Evolutionary conservation across 2,329 filamentous ascomycete species (phyloP).

Genomic region (Rosellinia necatrix): DNA sequence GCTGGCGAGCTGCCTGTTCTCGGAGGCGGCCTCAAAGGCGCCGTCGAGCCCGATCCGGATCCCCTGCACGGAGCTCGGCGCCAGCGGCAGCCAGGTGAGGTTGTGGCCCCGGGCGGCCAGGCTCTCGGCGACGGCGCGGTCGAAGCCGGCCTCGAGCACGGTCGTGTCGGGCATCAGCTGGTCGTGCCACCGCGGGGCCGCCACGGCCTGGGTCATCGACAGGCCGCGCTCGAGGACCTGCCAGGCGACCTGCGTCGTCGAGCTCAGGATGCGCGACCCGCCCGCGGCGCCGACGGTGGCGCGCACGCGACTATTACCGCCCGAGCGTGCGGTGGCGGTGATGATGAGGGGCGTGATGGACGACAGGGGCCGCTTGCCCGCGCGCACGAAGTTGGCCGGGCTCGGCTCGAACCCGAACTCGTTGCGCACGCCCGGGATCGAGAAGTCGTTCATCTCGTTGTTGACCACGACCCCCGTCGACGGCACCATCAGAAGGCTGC

Average conservation of each 20-base stretch:
- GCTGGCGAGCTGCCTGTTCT: constrained; percentile 74
- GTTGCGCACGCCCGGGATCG: constrained; percentile 76
- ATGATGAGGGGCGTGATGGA: constrained; percentile 82
- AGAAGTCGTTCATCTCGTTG: constrained; percentile 80
- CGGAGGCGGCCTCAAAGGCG: constrained; percentile 76
- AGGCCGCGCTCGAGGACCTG: constrained; percentile 69
- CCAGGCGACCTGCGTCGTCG: constrained; percentile 75
- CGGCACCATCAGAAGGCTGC: constrained; percentile 77
- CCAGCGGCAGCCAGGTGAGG: constrained; percentile 68
- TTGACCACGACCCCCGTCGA: constrained; percentile 82
- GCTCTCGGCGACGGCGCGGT: constrained; percentile 65
- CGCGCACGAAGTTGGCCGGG: constrained; percentile 78
- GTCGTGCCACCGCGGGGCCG: constrained; percentile 74
- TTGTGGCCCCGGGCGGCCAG: constrained; percentile 71
- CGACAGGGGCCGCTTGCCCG: constrained; percentile 80
- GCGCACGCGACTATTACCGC: constrained; percentile 52
- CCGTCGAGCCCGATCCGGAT: constrained; percentile 67
- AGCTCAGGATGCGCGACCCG: constrained; percentile 81
- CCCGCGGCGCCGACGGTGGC: constrained; percentile 77
- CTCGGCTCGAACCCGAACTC: constrained; percentile 85
- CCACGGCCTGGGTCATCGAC: constrained; percentile 64
- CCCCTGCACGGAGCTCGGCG: constrained; percentile 72
- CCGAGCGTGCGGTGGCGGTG: background rate
- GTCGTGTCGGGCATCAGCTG: constrained; percentile 76
- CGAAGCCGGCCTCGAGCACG: constrained; percentile 70